Evolutionary conservation across 441 rosid species (phyloP).

Genomic region (Omphalea diandra): DNA sequence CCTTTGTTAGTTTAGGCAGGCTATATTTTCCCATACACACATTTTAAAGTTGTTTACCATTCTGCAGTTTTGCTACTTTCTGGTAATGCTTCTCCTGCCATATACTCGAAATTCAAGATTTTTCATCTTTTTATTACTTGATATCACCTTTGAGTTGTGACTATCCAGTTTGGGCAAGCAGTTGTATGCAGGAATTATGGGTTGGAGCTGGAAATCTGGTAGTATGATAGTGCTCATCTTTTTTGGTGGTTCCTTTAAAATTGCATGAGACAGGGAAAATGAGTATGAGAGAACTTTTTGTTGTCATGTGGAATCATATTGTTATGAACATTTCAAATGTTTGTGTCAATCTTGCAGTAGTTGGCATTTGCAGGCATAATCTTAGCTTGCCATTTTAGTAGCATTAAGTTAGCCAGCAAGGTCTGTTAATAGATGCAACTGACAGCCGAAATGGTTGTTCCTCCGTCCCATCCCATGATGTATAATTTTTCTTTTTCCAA

Average conservation of each 20-base stretch:
- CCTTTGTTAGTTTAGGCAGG: background rate
- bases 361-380: too few relatives aligned
- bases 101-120: background rate
- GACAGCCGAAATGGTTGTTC: too few relatives aligned
- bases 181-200: too few relatives aligned
- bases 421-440: background rate
- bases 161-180: background rate
- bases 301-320: background rate
- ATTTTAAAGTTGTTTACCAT: slow-evolving; percentile 9
- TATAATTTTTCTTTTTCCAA: too few relatives aligned
- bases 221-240: too few relatives aligned
- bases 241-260: too few relatives aligned
- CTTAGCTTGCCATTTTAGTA: too few relatives aligned
- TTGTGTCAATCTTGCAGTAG: too few relatives aligned
- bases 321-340: background rate
- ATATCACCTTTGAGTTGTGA: background rate
- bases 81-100: background rate
- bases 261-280: too few relatives aligned
- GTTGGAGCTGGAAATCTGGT: background rate
- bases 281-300: too few relatives aligned
- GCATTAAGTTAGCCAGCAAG: background rate
- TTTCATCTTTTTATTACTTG: too few relatives aligned
- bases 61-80: background rate
- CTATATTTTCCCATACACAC: background rate
- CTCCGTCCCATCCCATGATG: too few relatives aligned